A percentile compares a stretch with the other conserved stretches of the same genome.
Evolutionary conservation across 1,284 basidiomycete species (phyloP).

Genomic region (Fomes fomentarius): DNA sequence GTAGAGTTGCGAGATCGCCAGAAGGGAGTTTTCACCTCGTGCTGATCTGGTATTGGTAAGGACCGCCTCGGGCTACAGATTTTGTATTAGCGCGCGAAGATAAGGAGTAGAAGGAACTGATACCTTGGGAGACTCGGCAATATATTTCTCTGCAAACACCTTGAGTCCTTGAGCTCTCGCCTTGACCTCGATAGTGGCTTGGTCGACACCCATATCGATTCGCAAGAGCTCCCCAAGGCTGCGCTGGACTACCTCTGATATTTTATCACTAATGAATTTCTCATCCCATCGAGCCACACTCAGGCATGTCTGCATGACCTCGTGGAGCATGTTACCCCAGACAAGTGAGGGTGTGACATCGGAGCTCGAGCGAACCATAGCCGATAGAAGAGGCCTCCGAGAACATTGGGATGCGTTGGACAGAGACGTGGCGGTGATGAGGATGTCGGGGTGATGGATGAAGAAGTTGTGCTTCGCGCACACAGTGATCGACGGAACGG

Average conservation of each 20-base stretch:
- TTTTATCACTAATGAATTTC: conserved; percentile 54
- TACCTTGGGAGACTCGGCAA: conserved; percentile 64
- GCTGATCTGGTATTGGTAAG: conserved; percentile 66
- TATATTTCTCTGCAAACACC: conserved; percentile 66
- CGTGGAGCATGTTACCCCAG: conserved; percentile 91
- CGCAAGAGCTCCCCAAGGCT: conserved; percentile 64
- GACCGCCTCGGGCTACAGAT: conserved; percentile 59
- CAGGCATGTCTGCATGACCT: conserved; percentile 84
- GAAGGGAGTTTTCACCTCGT: conserved; percentile 49
- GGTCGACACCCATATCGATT: conserved; percentile 61
- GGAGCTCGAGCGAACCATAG: conserved; percentile 57
- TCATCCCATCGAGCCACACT: conserved; percentile 62
- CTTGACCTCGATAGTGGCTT: conserved; percentile 65
- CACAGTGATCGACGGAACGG: conserved; percentile 53
- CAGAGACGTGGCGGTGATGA: conserved; percentile 87
- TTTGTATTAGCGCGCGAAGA: conserved; percentile 6
- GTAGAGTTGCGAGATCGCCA: conserved; percentile 77
- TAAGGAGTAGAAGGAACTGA: conserved; percentile 7
- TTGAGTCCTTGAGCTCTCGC: conserved; percentile 65
- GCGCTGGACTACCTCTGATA: conserved; percentile 55
- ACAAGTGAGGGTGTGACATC: conserved; percentile 70
- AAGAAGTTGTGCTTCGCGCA: conserved; percentile 64
- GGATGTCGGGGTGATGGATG: conserved; percentile 88
- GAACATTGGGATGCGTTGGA: conserved; percentile 82
- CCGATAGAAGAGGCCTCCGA: conserved; percentile 79